These are phyloP conservation scores for Clonostachys solani DNA, from an alignment of 2,329 filamentous ascomycete species.

Conservation along the genomic window DNA sequence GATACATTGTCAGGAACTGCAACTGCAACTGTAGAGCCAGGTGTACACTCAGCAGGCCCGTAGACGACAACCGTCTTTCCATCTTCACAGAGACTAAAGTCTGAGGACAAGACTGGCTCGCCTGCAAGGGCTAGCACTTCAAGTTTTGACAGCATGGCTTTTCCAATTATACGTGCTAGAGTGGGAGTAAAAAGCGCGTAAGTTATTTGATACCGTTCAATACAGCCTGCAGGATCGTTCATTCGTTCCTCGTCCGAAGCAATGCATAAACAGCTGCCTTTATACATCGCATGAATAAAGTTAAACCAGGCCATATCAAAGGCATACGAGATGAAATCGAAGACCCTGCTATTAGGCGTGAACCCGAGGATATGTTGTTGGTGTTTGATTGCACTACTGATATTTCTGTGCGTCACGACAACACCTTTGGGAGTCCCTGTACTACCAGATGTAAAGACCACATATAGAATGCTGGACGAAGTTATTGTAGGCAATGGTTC, in stretches of 20 bases:
- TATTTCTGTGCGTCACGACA: constrained; percentile 1
- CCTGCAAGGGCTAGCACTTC: constrained; percentile 6
- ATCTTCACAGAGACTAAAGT: constrained; percentile 8
- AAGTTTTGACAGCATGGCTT: constrained; percentile 4
- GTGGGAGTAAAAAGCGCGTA: constrained; percentile 8
- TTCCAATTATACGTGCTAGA: constrained; percentile 7
- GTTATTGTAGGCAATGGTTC: neutral
- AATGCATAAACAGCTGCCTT: constrained; percentile 22
- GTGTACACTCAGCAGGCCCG: neutral
- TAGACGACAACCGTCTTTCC: neutral
- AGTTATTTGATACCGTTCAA: constrained; percentile 1
- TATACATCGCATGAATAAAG: constrained; percentile 8
- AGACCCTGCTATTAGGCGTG: constrained; percentile 13
- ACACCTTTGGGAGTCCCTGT: constrained; percentile 17
- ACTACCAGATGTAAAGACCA: constrained; percentile 18
- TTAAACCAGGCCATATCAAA: constrained; percentile 12
- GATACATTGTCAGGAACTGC: constrained; percentile 15
- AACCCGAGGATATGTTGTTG: constrained; percentile 31
- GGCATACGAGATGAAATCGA: constrained; percentile 6
- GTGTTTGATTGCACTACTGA: neutral
- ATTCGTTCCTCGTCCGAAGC: constrained; percentile 31
- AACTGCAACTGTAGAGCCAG: constrained; percentile 14
- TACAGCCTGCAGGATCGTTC: constrained; percentile 15
- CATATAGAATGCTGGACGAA: constrained; percentile 4
- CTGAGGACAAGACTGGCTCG: constrained; percentile 3